Percentiles rank a stretch among this genome's conserved stretches.
These are phyloP conservation scores for Kernera saxatilis DNA, from an alignment of 345 rosid genomes.

Conservation along the genomic window DNA sequence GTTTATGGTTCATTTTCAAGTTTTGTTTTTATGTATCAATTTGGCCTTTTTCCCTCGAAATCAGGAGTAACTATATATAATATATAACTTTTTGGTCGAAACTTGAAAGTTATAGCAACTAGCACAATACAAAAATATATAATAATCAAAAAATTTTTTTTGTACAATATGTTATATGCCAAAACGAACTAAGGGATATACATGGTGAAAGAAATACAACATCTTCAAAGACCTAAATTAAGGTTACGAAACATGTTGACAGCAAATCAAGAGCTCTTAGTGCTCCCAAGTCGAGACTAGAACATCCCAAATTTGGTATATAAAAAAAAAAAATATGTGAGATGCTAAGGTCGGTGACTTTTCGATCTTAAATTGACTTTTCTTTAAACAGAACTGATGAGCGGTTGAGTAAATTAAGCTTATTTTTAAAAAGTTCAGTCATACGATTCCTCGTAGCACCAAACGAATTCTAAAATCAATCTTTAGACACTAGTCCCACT, in stretches of 20 bases:
- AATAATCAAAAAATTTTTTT: neutral
- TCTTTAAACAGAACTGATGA: neutral
- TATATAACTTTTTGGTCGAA: neutral
- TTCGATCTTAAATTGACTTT: neutral
- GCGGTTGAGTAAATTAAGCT: neutral
- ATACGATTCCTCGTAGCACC: no score
- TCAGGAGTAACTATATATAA: neutral
- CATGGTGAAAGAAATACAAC: no score
- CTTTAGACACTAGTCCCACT: no score
- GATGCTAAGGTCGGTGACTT: neutral
- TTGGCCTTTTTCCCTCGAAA: neutral
- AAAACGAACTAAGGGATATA: no score
- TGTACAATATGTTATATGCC: neutral
- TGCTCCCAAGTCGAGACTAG: neutral
- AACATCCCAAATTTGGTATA: neutral
- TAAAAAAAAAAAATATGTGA: neutral
- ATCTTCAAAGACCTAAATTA: no score
- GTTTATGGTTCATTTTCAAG: neutral
- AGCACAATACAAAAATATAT: neutral
- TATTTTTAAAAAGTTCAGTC: neutral
- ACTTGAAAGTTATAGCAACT: neutral
- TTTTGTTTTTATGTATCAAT: neutral
- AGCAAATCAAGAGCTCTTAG: neutral
- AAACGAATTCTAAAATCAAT: no score
- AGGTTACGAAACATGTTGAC: no score